Base-by-base conservation (phyloP, 1,284 basidiomycete genomes). In the Nidula niveotomentosa region DNA sequence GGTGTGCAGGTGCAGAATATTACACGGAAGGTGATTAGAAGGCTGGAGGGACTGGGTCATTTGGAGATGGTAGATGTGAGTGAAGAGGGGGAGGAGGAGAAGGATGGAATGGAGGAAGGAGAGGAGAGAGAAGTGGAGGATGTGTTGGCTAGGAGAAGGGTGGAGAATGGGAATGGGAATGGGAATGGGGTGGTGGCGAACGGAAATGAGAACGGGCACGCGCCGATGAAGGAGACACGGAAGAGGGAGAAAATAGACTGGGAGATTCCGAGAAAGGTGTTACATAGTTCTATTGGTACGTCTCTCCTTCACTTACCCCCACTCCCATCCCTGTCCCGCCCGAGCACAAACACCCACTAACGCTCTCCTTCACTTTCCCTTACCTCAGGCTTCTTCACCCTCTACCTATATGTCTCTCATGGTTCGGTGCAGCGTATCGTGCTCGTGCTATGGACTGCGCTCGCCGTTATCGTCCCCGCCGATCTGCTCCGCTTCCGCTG, bases 221-320 rank as follows among this genome's bases (percentile, higher is more conserved):
- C n/a, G n/a, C n/a, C n/a, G n/a, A n/a, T 39, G 36, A 46, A 57
- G 49, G 48, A 17, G 23, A 55, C 53, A 13, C 8, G n/a, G 18
- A 53, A 63, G 35, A 69, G 69, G 54, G 50, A 60, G 9, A 78
- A 76, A 57, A 67, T 76, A 13, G 76, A 80, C 61, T 91, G 86
- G 84, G 95, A 98, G 76, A 90, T 98, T 52, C 96, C 96, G 1
- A 79, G 96, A 62, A 98, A 98, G 73, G 73, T 86, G 12, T 74
- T 98, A 48, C 96, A 98, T 75, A 91, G 91, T 10, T 93, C 90
- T 13, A 97, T 97, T 58, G 94, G 94, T 90, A 53, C 50, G 86
- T 80, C 49, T 30, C 8, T 33, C 47, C 47, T 2, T n/a, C 47
- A 5, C 47, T 17, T 15, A 13, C 8, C 47, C 9, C 8, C 23